A percentile compares a stretch with the other conserved stretches of the same genome.
phyloP scores from a whole-genome alignment of 768 basidiomycete genomes.

The Fomitopsis serialis region DNA sequence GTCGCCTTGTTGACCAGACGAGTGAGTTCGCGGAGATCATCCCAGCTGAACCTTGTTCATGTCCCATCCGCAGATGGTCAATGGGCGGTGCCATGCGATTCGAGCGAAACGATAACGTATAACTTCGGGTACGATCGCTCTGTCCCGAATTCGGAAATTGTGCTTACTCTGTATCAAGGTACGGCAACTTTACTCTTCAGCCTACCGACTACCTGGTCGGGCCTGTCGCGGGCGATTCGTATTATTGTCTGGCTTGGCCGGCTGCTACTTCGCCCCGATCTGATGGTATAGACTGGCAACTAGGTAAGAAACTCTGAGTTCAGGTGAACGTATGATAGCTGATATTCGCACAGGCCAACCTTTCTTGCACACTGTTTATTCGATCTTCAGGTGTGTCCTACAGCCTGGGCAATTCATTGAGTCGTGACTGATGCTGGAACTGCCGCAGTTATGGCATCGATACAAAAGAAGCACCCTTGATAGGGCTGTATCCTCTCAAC shows the following conservation, averaged over 20 bases:
- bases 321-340: neutral
- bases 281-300: conserved; percentile 81
- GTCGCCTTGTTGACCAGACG: conserved; percentile 59
- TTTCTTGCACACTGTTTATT: conserved; percentile 74
- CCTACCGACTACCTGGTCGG: conserved; percentile 79
- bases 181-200: conserved; percentile 51
- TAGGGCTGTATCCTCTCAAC: conserved; percentile 65
- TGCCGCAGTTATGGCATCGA: conserved; percentile 64
- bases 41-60: neutral
- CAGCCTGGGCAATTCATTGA: neutral
- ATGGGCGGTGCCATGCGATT: conserved; percentile 75
- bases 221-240: conserved; percentile 55
- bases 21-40: conserved; percentile 34
- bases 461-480: conserved; percentile 65
- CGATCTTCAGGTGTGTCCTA: conserved; percentile 59
- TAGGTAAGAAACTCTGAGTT: conserved; percentile 40
- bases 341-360: conserved; percentile 40
- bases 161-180: conserved; percentile 22
- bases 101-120: conserved; percentile 51
- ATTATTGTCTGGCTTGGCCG: conserved; percentile 74
- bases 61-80: conserved; percentile 45
- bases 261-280: conserved; percentile 55
- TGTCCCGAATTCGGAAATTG: neutral
- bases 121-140: conserved; percentile 55
- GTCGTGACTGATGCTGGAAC: neutral